Percentiles rank a stretch among this genome's conserved stretches.
Evolutionary conservation across 2,329 filamentous ascomycete species (phyloP).

Genomic region (Cercospora canescens): DNA sequence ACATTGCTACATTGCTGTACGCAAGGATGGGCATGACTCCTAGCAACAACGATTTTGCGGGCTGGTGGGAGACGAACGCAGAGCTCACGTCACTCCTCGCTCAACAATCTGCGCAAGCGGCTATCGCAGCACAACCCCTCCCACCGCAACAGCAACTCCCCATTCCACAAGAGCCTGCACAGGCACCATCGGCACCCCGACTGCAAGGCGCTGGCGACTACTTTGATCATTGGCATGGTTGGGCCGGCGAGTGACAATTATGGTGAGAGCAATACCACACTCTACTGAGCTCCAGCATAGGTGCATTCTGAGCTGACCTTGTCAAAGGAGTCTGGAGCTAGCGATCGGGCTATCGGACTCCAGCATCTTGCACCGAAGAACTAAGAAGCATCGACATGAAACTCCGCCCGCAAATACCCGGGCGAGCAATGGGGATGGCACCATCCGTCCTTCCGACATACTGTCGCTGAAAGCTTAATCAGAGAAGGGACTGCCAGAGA

Average conservation of each 20-base stretch:
- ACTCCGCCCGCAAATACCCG: background rate
- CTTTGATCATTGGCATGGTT: background rate
- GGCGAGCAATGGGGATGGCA: background rate
- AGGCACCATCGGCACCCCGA: background rate
- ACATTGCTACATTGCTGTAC: constrained; percentile 9
- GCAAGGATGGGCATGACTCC: constrained; percentile 1
- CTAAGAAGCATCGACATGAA: background rate
- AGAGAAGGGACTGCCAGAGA: background rate
- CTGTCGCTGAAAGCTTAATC: background rate
- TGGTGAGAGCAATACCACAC: background rate
- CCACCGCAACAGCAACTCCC: background rate
- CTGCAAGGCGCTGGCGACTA: background rate
- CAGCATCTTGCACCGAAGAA: background rate
- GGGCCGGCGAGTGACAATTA: background rate
- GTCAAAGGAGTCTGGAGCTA: background rate
- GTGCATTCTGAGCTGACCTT: background rate
- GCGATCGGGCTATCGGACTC: background rate
- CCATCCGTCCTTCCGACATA: background rate
- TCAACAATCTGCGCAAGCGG: background rate
- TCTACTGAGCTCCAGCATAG: background rate
- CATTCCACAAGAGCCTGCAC: background rate
- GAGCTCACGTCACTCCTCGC: background rate
- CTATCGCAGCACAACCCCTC: background rate
- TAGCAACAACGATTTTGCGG: constrained; percentile 1
- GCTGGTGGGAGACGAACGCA: constrained; percentile 1